These are phyloP conservation scores for Filosporella fistucella DNA, from an alignment of 495 filamentous ascomycete species.

Conservation along the genomic window DNA sequence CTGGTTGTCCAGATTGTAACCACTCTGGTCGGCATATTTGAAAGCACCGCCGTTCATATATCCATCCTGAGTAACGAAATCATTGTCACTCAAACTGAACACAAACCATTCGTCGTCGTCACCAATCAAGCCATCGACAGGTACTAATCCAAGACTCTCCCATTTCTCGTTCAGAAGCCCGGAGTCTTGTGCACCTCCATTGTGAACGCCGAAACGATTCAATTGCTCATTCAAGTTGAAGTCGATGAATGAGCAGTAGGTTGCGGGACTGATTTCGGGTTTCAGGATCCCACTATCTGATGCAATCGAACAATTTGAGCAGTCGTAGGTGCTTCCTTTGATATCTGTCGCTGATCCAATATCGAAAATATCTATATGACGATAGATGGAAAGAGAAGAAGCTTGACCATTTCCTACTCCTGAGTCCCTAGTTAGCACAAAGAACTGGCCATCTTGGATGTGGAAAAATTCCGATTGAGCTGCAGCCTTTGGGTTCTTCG, in stretches of 20 bases:
- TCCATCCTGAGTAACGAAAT: slow-evolving; percentile 77
- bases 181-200: slow-evolving; percentile 54
- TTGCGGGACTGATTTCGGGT: slow-evolving; percentile 51
- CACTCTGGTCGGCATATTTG: slow-evolving; percentile 56
- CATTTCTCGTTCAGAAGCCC: slow-evolving; percentile 75
- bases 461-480: slow-evolving; percentile 69
- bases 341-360: slow-evolving; percentile 62
- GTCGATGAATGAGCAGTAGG: slow-evolving; percentile 68
- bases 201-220: slow-evolving; percentile 63
- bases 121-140: slow-evolving; percentile 44
- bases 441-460: slow-evolving; percentile 58
- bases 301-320: slow-evolving; percentile 42
- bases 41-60: slow-evolving; percentile 56
- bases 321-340: slow-evolving; percentile 42
- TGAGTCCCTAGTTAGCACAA: slow-evolving; percentile 67
- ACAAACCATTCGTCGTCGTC: slow-evolving; percentile 52
- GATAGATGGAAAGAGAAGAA: slow-evolving; percentile 53
- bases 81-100: slow-evolving; percentile 69
- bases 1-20: slow-evolving; percentile 64
- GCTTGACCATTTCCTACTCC: slow-evolving; percentile 53
- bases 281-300: slow-evolving; percentile 50
- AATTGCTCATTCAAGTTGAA: slow-evolving; percentile 68
- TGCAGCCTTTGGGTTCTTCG: slow-evolving; percentile 41
- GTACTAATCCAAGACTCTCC: slow-evolving; percentile 66
- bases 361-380: slow-evolving; percentile 71